phyloP scores from a whole-genome alignment of 1,139 yeast genomes.

The Tardiomyces digboiensis region DNA sequence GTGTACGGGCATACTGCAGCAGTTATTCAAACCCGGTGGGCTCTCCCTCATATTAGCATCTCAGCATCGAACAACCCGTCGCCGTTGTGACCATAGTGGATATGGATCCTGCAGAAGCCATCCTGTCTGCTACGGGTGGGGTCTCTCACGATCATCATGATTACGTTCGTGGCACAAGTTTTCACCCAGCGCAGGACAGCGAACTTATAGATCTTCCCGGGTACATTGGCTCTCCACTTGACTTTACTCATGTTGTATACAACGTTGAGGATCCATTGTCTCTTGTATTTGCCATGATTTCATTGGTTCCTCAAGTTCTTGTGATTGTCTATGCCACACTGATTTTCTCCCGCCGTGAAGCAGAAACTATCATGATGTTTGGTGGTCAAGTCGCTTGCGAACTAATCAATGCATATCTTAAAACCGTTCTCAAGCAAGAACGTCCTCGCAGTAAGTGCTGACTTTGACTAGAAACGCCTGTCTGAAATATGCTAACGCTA shows the following conservation, averaged over 20 bases:
- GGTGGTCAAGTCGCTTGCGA: constrained; percentile 84
- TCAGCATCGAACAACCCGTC: no score
- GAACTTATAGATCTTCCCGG: not conserved
- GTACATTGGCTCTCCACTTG: constrained; percentile 15
- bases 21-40: no score
- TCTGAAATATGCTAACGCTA: no score
- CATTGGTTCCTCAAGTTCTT: constrained; percentile 75
- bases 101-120: no score
- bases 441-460: constrained; percentile 46
- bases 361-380: constrained; percentile 76
- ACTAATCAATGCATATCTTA: constrained; percentile 56
- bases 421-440: constrained; percentile 55
- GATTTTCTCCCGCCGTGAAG: constrained; percentile 73
- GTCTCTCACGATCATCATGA: no score
- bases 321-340: constrained; percentile 77
- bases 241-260: constrained; percentile 62
- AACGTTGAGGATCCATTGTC: constrained; percentile 60
- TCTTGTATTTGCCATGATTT: constrained; percentile 54
- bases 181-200: no score
- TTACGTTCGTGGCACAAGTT: no score
- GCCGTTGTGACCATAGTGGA: no score
- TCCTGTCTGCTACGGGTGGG: no score
- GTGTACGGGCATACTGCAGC: no score
- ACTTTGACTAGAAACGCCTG: constrained; percentile 30
- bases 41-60: no score